phyloP scores from a whole-genome alignment of 2,329 filamentous ascomycete species.

The Trichoderma koningiopsis region DNA sequence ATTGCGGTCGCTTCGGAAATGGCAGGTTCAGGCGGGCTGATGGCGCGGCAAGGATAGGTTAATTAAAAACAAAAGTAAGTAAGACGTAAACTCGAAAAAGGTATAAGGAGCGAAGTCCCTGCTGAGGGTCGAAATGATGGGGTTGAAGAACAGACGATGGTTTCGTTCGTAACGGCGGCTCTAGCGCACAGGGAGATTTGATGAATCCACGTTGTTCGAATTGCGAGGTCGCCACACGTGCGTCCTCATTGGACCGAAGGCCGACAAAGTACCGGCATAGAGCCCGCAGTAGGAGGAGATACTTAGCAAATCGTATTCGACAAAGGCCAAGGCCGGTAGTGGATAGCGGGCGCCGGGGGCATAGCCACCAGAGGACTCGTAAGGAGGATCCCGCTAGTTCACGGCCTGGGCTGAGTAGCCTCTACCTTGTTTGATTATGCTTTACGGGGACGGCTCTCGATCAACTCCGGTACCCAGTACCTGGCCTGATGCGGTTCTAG shows the following conservation, averaged over 20 bases:
- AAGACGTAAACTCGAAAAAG: conserved; percentile 24
- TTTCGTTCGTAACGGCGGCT: conserved; percentile 1
- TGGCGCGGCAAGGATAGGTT: conserved; percentile 15
- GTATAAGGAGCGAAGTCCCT: conserved; percentile 23
- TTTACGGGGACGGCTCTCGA: too few relatives aligned
- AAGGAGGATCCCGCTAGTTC: neutral
- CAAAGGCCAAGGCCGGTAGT: neutral
- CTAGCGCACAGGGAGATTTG: conserved; percentile 18
- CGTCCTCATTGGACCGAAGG: neutral
- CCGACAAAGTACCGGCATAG: neutral
- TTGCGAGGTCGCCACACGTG: conserved; percentile 21
- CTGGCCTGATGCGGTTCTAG: neutral
- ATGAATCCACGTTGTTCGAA: conserved; percentile 25
- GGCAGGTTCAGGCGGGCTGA: conserved; percentile 10
- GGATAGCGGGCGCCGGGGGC: neutral
- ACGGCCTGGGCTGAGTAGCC: neutral
- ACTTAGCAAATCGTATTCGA: neutral
- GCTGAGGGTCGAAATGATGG: conserved; percentile 8
- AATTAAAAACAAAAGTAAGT: conserved; percentile 20
- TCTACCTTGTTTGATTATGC: neutral
- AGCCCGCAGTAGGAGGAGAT: neutral
- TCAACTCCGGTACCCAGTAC: neutral
- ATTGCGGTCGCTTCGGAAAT: conserved; percentile 11
- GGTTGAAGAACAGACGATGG: conserved; percentile 8
- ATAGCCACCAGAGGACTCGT: conserved; percentile 13